Percentiles rank a stretch among this genome's conserved stretches.
phyloP scores from a whole-genome alignment of 148 eudicot species.

The Gaultheria prostrata region DNA sequence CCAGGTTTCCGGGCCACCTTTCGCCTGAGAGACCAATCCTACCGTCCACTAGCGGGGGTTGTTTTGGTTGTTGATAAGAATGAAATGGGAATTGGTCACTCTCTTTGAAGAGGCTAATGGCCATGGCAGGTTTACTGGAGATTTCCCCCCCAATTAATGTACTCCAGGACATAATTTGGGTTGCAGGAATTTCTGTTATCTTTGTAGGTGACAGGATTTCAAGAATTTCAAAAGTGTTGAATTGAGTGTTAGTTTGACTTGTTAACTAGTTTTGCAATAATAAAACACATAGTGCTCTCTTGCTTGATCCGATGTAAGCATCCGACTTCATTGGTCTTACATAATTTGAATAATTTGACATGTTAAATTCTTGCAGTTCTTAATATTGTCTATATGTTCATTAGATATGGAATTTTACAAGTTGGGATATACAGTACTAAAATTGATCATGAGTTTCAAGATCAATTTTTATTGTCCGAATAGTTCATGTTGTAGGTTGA shows the following conservation, averaged over 20 bases:
- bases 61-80: no score
- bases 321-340: not conserved
- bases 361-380: not conserved
- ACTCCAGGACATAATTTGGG: not conserved
- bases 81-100: not conserved
- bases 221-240: no score
- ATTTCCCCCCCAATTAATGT: not conserved
- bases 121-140: not conserved
- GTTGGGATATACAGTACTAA: no score
- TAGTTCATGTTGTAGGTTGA: no score
- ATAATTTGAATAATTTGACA: not conserved
- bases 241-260: no score
- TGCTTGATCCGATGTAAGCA: not conserved
- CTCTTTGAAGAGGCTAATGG: not conserved
- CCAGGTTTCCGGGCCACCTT: no score
- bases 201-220: no score
- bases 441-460: no score
- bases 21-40: no score
- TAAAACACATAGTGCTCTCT: not conserved
- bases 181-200: not conserved
- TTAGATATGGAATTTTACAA: no score
- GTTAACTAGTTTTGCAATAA: not conserved
- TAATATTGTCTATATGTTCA: not conserved
- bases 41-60: no score
- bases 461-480: no score